These are phyloP conservation scores for Zizania palustris DNA, from an alignment of 202 grass and related monocot species.

Conservation along the genomic window DNA sequence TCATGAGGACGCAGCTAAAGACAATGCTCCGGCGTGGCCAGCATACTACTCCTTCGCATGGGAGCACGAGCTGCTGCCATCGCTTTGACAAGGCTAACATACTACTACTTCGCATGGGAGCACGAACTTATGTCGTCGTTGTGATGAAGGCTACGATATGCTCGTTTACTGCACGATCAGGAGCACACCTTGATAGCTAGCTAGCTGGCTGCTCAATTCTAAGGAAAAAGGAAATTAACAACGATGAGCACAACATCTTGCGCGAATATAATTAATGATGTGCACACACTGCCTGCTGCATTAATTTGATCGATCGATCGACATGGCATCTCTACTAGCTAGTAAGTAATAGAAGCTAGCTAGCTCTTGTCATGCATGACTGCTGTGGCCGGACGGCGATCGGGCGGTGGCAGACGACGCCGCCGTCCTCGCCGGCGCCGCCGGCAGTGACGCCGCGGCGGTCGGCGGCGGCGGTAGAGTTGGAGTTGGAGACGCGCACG, in stretches of 20 bases:
- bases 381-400: conserved; percentile 59
- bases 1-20: too few relatives aligned
- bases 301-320: not conserved
- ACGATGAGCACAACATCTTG: not conserved
- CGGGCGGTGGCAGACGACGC: conserved; percentile 51
- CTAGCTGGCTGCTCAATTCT: not conserved
- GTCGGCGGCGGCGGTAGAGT: not conserved
- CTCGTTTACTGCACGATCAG: too few relatives aligned
- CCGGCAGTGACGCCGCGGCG: not conserved
- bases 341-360: conserved; percentile 22
- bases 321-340: conserved; percentile 18
- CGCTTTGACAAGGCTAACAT: too few relatives aligned
- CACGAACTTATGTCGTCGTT: too few relatives aligned
- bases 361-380: conserved; percentile 34
- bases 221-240: not conserved
- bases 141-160: too few relatives aligned
- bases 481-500: conserved; percentile 67
- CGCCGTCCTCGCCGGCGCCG: conserved; percentile 11
- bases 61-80: too few relatives aligned
- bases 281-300: not conserved
- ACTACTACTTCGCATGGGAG: too few relatives aligned
- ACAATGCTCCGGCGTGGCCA: too few relatives aligned
- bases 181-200: not conserved
- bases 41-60: too few relatives aligned
- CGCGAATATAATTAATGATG: not conserved